A percentile compares a stretch with the other conserved stretches of the same genome.
Conservation (phyloP, 306 rosid genomes). For the Psophocarpus tetragonolobus region DNA sequence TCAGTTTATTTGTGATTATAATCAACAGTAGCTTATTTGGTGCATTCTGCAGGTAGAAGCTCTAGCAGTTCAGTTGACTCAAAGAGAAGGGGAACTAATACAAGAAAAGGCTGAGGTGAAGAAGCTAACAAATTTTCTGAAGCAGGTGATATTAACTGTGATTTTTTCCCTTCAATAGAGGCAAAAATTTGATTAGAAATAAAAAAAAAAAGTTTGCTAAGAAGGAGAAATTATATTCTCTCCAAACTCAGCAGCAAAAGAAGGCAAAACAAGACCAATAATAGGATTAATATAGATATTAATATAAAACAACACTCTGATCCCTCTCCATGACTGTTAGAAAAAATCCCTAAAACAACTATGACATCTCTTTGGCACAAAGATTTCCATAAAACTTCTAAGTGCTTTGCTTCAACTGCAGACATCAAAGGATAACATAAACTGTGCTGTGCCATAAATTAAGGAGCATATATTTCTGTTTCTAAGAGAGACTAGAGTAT, state of each 20-base stretch:
- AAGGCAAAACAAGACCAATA: conserved; percentile 5
- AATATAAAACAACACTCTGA: neutral
- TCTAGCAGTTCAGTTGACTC: conserved; percentile 88
- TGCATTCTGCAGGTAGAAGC: conserved; percentile 62
- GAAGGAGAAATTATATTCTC: neutral
- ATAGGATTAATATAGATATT: neutral
- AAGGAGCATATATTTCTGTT: neutral
- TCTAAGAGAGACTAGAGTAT: neutral
- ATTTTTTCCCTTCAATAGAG: neutral
- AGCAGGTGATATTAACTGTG: conserved; percentile 65
- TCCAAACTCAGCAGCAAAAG: neutral
- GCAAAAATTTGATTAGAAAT: neutral
- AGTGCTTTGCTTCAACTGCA: neutral
- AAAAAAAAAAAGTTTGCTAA: neutral
- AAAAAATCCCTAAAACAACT: neutral
- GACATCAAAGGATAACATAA: conserved; percentile 2
- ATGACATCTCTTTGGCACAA: neutral
- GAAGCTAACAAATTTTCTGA: conserved; percentile 91
- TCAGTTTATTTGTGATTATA: neutral
- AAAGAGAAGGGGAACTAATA: conserved; percentile 63
- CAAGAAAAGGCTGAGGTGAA: conserved; percentile 97
- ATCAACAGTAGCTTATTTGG: conserved; percentile 5
- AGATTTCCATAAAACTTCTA: neutral
- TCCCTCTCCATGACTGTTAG: neutral
- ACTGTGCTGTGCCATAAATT: neutral